Percentiles rank a stretch among this genome's conserved stretches.
Evolutionary conservation across 345 rosid genomes (phyloP).

Genomic region (Populus nigra): DNA sequence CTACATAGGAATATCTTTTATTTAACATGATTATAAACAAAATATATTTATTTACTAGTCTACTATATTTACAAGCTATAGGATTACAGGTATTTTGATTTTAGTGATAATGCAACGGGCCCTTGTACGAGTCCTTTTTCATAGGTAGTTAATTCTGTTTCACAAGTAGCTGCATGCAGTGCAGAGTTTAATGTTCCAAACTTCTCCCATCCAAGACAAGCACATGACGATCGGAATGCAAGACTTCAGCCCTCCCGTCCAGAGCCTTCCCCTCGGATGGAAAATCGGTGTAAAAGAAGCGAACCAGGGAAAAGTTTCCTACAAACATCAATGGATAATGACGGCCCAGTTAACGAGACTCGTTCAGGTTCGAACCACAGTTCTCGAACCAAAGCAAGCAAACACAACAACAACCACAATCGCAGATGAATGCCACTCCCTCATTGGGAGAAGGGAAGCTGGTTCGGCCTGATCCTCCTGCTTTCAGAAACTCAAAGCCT

Average conservation of each 20-base stretch:
- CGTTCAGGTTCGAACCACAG: conserved; percentile 25
- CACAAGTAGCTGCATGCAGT: neutral
- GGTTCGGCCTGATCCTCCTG: conserved; percentile 16
- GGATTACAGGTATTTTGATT: neutral
- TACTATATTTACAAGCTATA: too few relatives aligned
- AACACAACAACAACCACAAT: conserved; percentile 10
- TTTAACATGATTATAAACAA: too few relatives aligned
- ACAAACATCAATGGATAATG: conserved; percentile 18
- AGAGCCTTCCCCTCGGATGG: conserved; percentile 20
- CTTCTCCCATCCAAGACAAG: conserved; percentile 2
- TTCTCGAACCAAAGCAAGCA: conserved; percentile 23
- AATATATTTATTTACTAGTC: too few relatives aligned
- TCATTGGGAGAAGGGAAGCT: conserved; percentile 20
- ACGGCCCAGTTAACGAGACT: conserved; percentile 20
- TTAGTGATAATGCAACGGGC: neutral
- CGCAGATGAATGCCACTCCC: conserved; percentile 15
- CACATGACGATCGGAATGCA: conserved; percentile 5
- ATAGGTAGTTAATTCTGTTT: neutral
- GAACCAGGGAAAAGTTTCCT: conserved; percentile 39
- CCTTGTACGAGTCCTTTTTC: neutral
- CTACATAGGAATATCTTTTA: too few relatives aligned
- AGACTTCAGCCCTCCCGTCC: neutral
- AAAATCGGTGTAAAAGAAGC: conserved; percentile 48
- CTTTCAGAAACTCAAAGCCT: conserved; percentile 13
- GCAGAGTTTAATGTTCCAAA: conserved; percentile 4